A percentile compares a stretch with the other conserved stretches of the same genome.
Evolutionary conservation across 306 rosid species (phyloP).

Genomic region (Rubus idaeus): DNA sequence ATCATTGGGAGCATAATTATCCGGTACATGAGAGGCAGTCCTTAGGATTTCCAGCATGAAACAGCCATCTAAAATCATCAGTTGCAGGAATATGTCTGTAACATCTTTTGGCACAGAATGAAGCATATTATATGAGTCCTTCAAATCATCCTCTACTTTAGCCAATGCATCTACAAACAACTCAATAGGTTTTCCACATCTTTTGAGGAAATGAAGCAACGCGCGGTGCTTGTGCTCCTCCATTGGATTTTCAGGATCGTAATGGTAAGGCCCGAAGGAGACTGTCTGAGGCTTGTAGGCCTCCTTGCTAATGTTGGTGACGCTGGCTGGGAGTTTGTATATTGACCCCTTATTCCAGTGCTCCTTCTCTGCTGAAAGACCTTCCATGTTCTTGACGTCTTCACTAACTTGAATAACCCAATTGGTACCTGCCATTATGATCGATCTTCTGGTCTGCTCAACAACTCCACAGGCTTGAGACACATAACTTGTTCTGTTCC

Average conservation of each 20-base stretch:
- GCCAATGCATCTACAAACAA: slow-evolving; percentile 12
- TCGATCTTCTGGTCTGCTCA: not conserved
- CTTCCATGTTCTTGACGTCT: slow-evolving; percentile 22
- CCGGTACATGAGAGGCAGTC: not conserved
- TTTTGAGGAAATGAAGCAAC: slow-evolving; percentile 35
- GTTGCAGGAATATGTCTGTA: slow-evolving; percentile 21
- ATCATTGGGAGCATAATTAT: slow-evolving; percentile 41
- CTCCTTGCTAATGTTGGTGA: slow-evolving; percentile 15
- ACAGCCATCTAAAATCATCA: slow-evolving; percentile 62
- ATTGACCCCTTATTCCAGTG: slow-evolving; percentile 50
- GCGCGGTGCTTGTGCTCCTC: slow-evolving; percentile 52
- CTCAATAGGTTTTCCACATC: slow-evolving; percentile 24
- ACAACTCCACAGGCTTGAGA: not conserved
- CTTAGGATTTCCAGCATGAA: slow-evolving; percentile 44
- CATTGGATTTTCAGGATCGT: slow-evolving; percentile 18
- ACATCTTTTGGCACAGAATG: slow-evolving; percentile 27
- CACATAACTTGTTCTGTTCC: not conserved
- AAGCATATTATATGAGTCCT: slow-evolving; percentile 35
- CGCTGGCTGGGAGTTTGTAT: slow-evolving; percentile 37
- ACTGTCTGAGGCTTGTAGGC: slow-evolving; percentile 47
- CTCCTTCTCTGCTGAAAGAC: slow-evolving; percentile 20
- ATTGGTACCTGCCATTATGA: not conserved
- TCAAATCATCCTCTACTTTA: slow-evolving; percentile 29
- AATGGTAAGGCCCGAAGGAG: slow-evolving; percentile 66
- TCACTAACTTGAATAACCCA: not conserved